Evolutionary conservation across 2,329 filamentous ascomycete genomes (phyloP).

Genomic region (Fusarium miscanthi): DNA sequence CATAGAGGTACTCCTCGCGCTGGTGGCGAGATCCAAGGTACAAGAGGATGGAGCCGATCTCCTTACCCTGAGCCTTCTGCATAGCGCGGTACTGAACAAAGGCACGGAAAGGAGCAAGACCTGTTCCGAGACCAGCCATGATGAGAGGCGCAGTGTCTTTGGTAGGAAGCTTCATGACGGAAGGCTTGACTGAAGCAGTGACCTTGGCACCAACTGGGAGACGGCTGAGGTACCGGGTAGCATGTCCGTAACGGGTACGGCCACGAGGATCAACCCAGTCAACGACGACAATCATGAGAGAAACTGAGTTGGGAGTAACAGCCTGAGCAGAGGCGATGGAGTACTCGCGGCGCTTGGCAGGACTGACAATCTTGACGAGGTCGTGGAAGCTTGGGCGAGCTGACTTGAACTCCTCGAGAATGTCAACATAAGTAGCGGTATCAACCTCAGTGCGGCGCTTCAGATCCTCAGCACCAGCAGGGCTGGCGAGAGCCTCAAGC

Average conservation of each 20-base stretch:
- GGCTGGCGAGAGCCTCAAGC: slow-evolving; percentile 79
- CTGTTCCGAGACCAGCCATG: slow-evolving; percentile 98
- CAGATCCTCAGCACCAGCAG: slow-evolving; percentile 88
- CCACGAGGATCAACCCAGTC: slow-evolving; percentile 92
- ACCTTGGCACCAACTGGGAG: slow-evolving; percentile 81
- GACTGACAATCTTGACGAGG: slow-evolving; percentile 85
- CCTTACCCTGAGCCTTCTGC: slow-evolving; percentile 96
- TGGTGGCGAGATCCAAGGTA: slow-evolving; percentile 98
- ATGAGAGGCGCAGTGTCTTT: slow-evolving; percentile 92
- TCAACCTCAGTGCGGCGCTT: slow-evolving; percentile 93
- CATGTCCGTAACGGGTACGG: slow-evolving; percentile 90
- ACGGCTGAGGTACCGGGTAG: slow-evolving; percentile 86
- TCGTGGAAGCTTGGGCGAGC: slow-evolving; percentile 91
- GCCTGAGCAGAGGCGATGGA: slow-evolving; percentile 98
- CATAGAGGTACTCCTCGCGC: slow-evolving; percentile 98
- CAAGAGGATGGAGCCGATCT: slow-evolving; percentile 90
- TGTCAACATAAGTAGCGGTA: slow-evolving; percentile 88
- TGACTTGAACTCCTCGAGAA: slow-evolving; percentile 89
- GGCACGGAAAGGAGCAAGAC: slow-evolving; percentile 97
- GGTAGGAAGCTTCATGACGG: slow-evolving; percentile 97
- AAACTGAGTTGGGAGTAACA: slow-evolving; percentile 88
- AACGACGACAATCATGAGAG: slow-evolving; percentile 97
- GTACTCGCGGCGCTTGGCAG: slow-evolving; percentile 97
- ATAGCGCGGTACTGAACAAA: slow-evolving; percentile 98
- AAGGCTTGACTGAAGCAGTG: slow-evolving; percentile 95